Base-by-base conservation (phyloP, 805 yeast genomes). In the Debaryomyces castellii region DNA sequence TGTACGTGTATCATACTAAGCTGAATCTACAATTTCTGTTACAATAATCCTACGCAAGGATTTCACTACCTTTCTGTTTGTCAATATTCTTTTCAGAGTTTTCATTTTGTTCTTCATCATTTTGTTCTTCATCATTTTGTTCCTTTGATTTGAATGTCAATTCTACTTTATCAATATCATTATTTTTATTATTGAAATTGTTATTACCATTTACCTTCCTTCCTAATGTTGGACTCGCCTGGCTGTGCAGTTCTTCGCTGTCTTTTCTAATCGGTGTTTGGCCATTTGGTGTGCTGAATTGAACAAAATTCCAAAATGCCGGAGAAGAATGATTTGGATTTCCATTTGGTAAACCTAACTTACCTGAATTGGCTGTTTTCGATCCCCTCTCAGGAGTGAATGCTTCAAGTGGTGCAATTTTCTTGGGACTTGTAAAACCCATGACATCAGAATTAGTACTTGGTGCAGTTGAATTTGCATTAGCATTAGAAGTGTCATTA, bases 231-330 rank as follows among this genome's bases (percentile, higher is more conserved):
- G 77, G 77, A 45, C 75, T 70, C 10, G 64, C 67, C 44, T 63
- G 69, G 22, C 66, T 63, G 43, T 59, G 66, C 60, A 64, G 63
- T 40, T 63, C 74, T 12, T 67, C 74, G 38, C 71, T 66, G 44
- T 63, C 58, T 44, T 71, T 68, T 23, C 75, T 46, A 32, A 66
- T 51, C 1, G 77, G 75, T 0, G 75, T 71, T 48, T 71, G 76
- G 7, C 72, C 74, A 44, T 69, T 69, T 3, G 76, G 77, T 4
- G 76, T 73, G 46, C 73, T 69, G 47, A 91, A 83, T 57, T 90
- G 96, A 58, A 91, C 89, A 67, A 88, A 83, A 60, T 87, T 88
- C 97, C 97, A 89, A 48, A 91, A 80, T 14, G 96, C 97, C 1
- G 98, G 98, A 1, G 96, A 88, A 24, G 85, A 80, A 68, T 66